Percentiles rank a stretch among this genome's conserved stretches.
Evolutionary conservation across 1,284 basidiomycete species (phyloP).

Genomic region (Tilletia horrida): DNA sequence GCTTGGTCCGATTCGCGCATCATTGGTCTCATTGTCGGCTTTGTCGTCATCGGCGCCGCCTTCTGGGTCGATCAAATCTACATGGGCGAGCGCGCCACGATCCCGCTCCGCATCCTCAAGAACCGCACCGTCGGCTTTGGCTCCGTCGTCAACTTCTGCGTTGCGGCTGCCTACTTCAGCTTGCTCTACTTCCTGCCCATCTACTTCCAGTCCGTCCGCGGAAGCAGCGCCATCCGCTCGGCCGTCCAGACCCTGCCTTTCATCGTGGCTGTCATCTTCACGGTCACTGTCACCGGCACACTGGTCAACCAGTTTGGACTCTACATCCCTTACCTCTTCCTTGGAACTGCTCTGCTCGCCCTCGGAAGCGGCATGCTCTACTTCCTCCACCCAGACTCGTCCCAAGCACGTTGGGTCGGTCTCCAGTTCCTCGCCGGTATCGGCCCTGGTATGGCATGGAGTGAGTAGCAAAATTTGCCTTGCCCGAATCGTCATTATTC

Average conservation of each 20-base stretch:
- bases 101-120: slow-evolving; percentile 46
- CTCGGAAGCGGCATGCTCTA: slow-evolving; percentile 30
- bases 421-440: slow-evolving; percentile 35
- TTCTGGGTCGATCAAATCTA: slow-evolving; percentile 41
- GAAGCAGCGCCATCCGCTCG: slow-evolving; percentile 37
- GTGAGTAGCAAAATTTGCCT: background rate
- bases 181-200: slow-evolving; percentile 36
- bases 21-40: slow-evolving; percentile 48
- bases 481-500: background rate
- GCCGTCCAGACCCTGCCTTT: slow-evolving; percentile 50
- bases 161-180: slow-evolving; percentile 30
- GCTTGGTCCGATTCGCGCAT: slow-evolving; percentile 38
- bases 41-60: slow-evolving; percentile 30
- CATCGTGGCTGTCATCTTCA: slow-evolving; percentile 43
- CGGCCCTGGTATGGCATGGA: slow-evolving; percentile 29
- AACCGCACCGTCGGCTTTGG: slow-evolving; percentile 35
- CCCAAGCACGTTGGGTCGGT: slow-evolving; percentile 27
- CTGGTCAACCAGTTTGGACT: slow-evolving; percentile 34
- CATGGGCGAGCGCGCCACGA: slow-evolving; percentile 47
- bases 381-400: slow-evolving; percentile 27
- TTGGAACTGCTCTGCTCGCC: slow-evolving; percentile 28
- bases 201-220: slow-evolving; percentile 41
- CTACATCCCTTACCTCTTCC: slow-evolving; percentile 36
- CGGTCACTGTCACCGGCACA: slow-evolving; percentile 38
- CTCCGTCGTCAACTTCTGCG: slow-evolving; percentile 38